These are phyloP conservation scores for Fusarium sp. DNA, from an alignment of 2,329 filamentous ascomycete genomes.

Conservation along the genomic window DNA sequence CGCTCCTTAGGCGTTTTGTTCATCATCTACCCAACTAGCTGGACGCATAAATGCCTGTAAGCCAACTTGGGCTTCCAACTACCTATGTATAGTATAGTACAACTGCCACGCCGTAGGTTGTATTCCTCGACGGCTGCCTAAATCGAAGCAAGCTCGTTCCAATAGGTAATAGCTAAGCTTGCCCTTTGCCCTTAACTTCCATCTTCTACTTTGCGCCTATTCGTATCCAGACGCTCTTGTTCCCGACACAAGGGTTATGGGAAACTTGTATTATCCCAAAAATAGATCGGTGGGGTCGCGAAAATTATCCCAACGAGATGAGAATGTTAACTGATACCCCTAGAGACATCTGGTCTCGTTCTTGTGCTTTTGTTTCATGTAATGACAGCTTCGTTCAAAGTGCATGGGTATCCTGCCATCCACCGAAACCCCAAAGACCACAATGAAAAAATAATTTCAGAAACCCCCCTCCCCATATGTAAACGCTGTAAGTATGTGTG, in stretches of 20 bases:
- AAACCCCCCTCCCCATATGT: conserved; percentile 24
- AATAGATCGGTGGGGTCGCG: background rate
- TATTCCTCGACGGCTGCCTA: conserved; percentile 7
- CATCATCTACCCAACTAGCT: conserved; percentile 21
- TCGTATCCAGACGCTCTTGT: conserved; percentile 13
- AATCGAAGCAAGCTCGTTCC: conserved; percentile 19
- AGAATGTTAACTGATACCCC: conserved; percentile 1
- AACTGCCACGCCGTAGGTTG: conserved; percentile 18
- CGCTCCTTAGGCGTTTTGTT: conserved; percentile 25
- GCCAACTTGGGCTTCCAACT: conserved; percentile 18
- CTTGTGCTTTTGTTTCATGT: conserved; percentile 35
- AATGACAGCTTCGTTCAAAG: conserved; percentile 31
- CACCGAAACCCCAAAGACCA: conserved; percentile 32
- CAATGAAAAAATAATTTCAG: conserved; percentile 28
- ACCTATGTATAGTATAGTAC: conserved; percentile 44
- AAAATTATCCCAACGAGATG: conserved; percentile 8
- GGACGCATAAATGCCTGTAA: conserved; percentile 15
- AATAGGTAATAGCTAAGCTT: conserved; percentile 26
- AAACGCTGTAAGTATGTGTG: conserved; percentile 21
- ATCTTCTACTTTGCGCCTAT: conserved; percentile 14
- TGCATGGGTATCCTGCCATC: conserved; percentile 47
- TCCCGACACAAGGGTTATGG: conserved; percentile 3
- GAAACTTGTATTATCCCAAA: conserved; percentile 4
- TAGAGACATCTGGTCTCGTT: conserved; percentile 9
- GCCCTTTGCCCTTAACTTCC: conserved; percentile 5